Evolutionary conservation across 208 protist species (phyloP).

Genomic region (Strigomonas culicis): DNA sequence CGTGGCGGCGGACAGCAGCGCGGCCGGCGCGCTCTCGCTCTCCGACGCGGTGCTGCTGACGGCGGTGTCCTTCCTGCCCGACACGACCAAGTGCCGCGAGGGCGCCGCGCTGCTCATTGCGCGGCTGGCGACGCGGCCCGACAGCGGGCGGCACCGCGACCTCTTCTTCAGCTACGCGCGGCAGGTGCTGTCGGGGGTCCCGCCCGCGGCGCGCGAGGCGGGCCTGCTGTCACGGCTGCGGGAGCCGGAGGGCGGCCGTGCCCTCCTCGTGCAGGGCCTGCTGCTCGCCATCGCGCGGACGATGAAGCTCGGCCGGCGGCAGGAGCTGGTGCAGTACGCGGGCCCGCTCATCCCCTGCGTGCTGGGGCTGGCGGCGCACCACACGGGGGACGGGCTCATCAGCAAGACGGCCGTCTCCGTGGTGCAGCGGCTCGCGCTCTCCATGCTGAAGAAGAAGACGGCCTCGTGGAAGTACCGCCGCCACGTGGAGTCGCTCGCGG

Average conservation of each 20-base stretch:
- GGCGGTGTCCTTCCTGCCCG: constrained; percentile 65
- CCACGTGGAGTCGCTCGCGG: constrained; percentile 57
- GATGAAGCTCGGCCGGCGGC: constrained; percentile 90
- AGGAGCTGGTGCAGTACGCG: constrained; percentile 74
- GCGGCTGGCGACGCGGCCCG: constrained; percentile 88
- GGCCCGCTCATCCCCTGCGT: constrained; percentile 42
- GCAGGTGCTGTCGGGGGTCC: constrained; percentile 22
- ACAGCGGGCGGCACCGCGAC: constrained; percentile 60
- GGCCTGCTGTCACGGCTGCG: background rate
- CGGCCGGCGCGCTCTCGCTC: constrained; percentile 27
- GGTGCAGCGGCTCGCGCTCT: constrained; percentile 87
- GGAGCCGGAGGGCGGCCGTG: background rate
- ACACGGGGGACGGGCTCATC: constrained; percentile 51
- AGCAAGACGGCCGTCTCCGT: constrained; percentile 90
- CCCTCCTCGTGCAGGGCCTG: constrained; percentile 68
- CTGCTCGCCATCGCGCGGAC: constrained; percentile 83
- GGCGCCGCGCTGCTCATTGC: constrained; percentile 88
- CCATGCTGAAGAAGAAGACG: constrained; percentile 71
- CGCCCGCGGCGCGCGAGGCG: background rate
- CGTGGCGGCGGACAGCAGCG: constrained; percentile 2
- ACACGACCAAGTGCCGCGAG: constrained; percentile 89
- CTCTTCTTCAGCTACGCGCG: constrained; percentile 64
- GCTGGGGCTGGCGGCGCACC: constrained; percentile 21
- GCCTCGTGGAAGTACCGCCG: constrained; percentile 92
- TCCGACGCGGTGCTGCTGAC: constrained; percentile 71